Evolutionary conservation across 495 filamentous ascomycete genomes (phyloP).

Genomic region (Lindgomyces ingoldianus): DNA sequence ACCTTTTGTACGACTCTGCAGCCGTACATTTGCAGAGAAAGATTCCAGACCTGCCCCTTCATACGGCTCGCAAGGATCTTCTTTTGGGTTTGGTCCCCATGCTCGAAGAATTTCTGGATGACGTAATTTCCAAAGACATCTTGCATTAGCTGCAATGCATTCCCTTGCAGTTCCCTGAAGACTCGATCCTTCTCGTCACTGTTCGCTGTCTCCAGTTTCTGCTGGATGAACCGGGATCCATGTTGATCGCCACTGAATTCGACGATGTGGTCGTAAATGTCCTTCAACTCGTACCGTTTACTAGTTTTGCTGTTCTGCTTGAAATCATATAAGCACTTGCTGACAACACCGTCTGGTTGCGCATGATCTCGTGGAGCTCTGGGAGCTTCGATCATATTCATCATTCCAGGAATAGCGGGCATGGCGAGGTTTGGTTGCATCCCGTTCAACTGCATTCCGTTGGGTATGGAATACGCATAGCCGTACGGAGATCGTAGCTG

Average conservation of each 20-base stretch:
- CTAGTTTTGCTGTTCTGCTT: constrained; percentile 70
- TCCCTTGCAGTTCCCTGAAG: constrained; percentile 80
- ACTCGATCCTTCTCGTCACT: constrained; percentile 96
- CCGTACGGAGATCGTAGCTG: constrained; percentile 36
- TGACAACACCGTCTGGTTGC: constrained; percentile 63
- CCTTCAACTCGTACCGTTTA: constrained; percentile 84
- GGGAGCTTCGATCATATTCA: constrained; percentile 48
- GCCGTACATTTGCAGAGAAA: constrained; percentile 91
- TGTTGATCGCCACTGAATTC: constrained; percentile 97
- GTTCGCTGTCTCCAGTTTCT: constrained; percentile 91
- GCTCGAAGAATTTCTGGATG: constrained; percentile 96
- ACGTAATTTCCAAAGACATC: constrained; percentile 99
- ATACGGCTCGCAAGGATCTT: constrained; percentile 80
- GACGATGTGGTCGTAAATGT: constrained; percentile 85
- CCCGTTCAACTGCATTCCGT: constrained; percentile 41
- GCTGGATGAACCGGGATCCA: constrained; percentile 93
- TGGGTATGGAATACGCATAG: constrained; percentile 38
- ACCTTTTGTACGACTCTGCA: constrained; percentile 96
- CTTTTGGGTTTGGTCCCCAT: constrained; percentile 93
- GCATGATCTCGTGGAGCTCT: constrained; percentile 63
- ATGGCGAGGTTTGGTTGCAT: constrained; percentile 24
- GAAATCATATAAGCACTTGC: constrained; percentile 77
- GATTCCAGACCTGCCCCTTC: constrained; percentile 74
- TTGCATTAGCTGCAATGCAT: constrained; percentile 86
- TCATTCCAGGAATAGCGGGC: constrained; percentile 36